A percentile compares a stretch with the other conserved stretches of the same genome.
Evolutionary conservation across 148 eudicot genomes (phyloP).

Genomic region (Polygonum aviculare): DNA sequence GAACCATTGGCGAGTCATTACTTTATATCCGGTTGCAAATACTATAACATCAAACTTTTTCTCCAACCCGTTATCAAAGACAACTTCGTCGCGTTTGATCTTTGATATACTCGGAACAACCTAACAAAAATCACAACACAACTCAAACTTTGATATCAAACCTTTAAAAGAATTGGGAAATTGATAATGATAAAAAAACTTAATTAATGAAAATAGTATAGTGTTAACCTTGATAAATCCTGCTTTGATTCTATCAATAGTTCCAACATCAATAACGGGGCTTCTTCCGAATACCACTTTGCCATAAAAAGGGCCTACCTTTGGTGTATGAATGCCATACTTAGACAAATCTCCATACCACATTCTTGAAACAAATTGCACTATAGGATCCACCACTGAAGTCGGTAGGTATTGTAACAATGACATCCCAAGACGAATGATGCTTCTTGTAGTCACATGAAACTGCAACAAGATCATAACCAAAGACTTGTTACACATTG

Average conservation of each 20-base stretch:
- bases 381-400: slow-evolving; percentile 15
- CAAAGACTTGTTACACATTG: background rate
- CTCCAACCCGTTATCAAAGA: slow-evolving; percentile 18
- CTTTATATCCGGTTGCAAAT: slow-evolving; percentile 30
- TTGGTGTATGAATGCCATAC: slow-evolving; percentile 25
- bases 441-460: slow-evolving; percentile 21
- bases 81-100: slow-evolving; percentile 13
- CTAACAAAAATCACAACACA: slow-evolving; percentile 7
- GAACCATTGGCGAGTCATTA: slow-evolving; percentile 22
- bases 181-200: too few relatives aligned
- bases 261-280: slow-evolving; percentile 30
- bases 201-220: background rate
- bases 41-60: slow-evolving; percentile 26
- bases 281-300: slow-evolving; percentile 17
- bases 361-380: slow-evolving; percentile 1
- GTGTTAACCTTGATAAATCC: slow-evolving; percentile 23
- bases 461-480: slow-evolving; percentile 15
- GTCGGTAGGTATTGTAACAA: slow-evolving; percentile 19
- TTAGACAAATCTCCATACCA: slow-evolving; percentile 23
- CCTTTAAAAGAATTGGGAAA: too few relatives aligned
- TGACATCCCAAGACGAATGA: slow-evolving; percentile 19
- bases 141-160: too few relatives aligned
- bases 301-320: slow-evolving; percentile 22
- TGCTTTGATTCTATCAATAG: slow-evolving; percentile 15
- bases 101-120: slow-evolving; percentile 21